These are phyloP conservation scores for Calonectria pauciramosa DNA, from an alignment of 2,329 filamentous ascomycete genomes.

Conservation along the genomic window DNA sequence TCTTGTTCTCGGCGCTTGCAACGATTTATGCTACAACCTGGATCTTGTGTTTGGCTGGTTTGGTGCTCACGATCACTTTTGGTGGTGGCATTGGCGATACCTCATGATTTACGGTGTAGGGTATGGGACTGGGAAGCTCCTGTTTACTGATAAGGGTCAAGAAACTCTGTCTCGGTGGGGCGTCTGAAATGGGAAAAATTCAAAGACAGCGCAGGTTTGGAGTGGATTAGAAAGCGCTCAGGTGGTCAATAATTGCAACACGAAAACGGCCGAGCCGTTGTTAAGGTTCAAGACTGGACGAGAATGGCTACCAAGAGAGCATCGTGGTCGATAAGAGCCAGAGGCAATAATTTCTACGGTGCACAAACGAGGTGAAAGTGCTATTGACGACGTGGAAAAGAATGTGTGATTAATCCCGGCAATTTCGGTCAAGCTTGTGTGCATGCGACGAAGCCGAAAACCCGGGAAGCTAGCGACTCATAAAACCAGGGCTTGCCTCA, in stretches of 20 bases:
- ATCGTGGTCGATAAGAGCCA: fast-evolving
- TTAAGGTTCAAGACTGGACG: not conserved
- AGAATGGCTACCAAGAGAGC: not conserved
- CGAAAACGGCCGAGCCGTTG: not conserved
- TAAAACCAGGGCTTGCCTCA: not conserved
- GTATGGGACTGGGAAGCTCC: conserved; percentile 13
- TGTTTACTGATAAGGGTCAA: conserved; percentile 14
- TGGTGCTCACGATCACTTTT: conserved; percentile 24
- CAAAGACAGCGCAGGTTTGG: not conserved
- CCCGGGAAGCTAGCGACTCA: not conserved
- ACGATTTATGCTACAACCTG: conserved; percentile 25
- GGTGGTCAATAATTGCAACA: not conserved
- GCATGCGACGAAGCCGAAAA: not conserved
- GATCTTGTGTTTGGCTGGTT: conserved; percentile 29
- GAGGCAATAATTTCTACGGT: too few species aligned
- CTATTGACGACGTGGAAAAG: not conserved
- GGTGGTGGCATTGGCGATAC: conserved; percentile 31
- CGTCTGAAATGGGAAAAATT: not conserved
- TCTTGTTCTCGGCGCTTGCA: conserved; percentile 19
- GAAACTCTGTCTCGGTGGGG: conserved; percentile 4
- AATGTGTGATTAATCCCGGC: not conserved
- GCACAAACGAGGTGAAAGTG: not conserved
- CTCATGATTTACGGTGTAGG: conserved; percentile 21
- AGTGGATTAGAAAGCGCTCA: not conserved
- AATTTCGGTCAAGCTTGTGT: not conserved